Base-by-base conservation (phyloP, 164 flowering plant genomes). In the Umbellularia californica region DNA sequence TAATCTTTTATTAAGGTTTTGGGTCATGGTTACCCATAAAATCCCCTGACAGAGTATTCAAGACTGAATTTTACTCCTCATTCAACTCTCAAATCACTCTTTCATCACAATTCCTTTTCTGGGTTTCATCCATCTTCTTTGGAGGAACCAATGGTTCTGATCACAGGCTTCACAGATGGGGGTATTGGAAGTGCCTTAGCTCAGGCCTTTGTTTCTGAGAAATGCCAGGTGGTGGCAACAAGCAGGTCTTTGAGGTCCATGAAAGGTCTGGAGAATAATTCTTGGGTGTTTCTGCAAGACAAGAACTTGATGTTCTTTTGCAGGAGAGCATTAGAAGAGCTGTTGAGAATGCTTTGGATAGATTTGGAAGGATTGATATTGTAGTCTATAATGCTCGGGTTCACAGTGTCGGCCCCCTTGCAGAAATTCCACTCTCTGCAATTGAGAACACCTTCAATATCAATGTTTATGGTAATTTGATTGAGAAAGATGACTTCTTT, bases 331-430 rank as follows among this genome's bases (percentile, higher is more conserved):
- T 93, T n/a, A 50, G 77, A 0, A 76, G 70, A 3, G 94, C 83
- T 15, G 1, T 87, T 62, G 73, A 81, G 2, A 76, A 71, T 58
- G 90, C 85, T 12, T 24, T 90, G 1, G 87, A 86, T 22, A 85
- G 65, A 79, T 92, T 87, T 52, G 95, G 97, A 3, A 81, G 87
- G 35, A 79, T 95, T 27, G 99, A 95, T 83, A 75, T 93, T 19
- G 62, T 95, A 25, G 96, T 95, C 17, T 93, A 95, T 50, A 95
- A 95, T 67, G 99, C 99, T n/a, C 98, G 98, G 15, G 83, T 95
- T 17, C 93, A 84, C 50, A 92, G 97, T 69, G 80, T 95, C 27
- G 98, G 92, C 10, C 99, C 99, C 51, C 82, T 93, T 47, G 99
- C 96, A 14, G 99, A 93, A 79, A 70, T 93, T 22, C 98, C 98